Evolutionary conservation across 331 rosid genomes (phyloP), one percentile per base, ranked within the genome.

Genomic region (Ulmus americana): DNA sequence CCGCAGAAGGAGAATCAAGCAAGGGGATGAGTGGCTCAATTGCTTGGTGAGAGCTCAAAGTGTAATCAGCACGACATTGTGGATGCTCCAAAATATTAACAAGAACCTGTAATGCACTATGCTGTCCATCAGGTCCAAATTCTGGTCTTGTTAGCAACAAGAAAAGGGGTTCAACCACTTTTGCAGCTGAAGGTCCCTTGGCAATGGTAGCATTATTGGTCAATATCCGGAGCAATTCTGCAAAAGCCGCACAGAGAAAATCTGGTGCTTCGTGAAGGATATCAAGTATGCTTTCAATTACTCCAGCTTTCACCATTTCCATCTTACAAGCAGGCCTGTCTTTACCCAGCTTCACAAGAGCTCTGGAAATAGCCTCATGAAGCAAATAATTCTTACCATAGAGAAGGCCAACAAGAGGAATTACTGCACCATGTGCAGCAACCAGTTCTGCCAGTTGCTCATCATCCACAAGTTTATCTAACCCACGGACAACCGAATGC

Each of bases 271-370:
- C 97, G 13, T 79, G 82, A 71, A 94, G 86, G 74, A 87, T 79
- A 63, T 89, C 85, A 40, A 94, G 96, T 65, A 82, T 49, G 73
- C 97, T 89, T 71, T 90, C 98, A 69, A 89, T 87, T 50, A 89
- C 95, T 61, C 95, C 95, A 67, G 97, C 90, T 84, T 94, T 94
- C 69, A 94, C 98, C 97, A 94, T 94, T 80, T 94, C 98, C 88
- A 85, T 68, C 79, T 94, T 94, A 74, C 98, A 89, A 64, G 88
- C 91, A 77, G 98, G 98, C 72, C 97, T 82, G 73, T 94, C 98
- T 85, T 94, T 94, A 68, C 91, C 98, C 69, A 94, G 80, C 76
- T 94, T 94, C 74, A 94, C 91, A 63, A 94, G 85, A 72, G 95
- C 91, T 76, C 95, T 83, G 58, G 97, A 89, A 71, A 87, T 83